Base-by-base conservation (phyloP, 495 filamentous ascomycete species). In the Penicillium alfredii region DNA sequence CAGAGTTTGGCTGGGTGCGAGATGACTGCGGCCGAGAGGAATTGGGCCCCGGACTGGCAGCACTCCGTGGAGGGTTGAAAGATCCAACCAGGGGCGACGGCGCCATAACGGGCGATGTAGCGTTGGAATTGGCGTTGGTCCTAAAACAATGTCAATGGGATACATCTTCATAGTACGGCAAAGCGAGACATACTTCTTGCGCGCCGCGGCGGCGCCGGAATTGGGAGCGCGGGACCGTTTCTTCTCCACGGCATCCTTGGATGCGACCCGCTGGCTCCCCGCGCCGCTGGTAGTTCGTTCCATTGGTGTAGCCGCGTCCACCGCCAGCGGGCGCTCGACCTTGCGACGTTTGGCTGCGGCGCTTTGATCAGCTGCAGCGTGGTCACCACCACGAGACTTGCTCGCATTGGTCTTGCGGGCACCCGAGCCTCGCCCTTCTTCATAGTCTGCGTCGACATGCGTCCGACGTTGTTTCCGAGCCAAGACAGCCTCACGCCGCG, bases 361-460 rank as follows among this genome's bases (percentile, higher is more conserved):
- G 16, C 45, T 46, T 19, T 56, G 52, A 14, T 68, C 68, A 13
- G 53, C 56, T 7, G 68, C 49, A 30, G 75, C 72, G 19, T 25
- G 8, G 23, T 75, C 77, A 3, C 66, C 65, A 6, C 66, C 69
- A 14, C 86, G 76, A 31, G 75, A 66, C 54, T 81, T 89, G 39
- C 59, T 68, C 30, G 61, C 64, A 7, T 72, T 58, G 54, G 81
- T 74, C 77, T 92, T 48, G 47, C 66, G 32, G 64, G 72, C 39
- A 33, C 57, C 47, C 30, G 53, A 45, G 38, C 72, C 64, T 11
- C 67, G 65, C 14, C 64, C 61, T 21, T 94, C 88, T 37, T 93
- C 86, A 47, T 83, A 78, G 49, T 92, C 86, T 2, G 81, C 86
- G 37, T 89, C 86, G 18, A 69, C 66, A 36, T 81, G 76, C 24